A percentile compares a stretch with the other conserved stretches of the same genome.
Evolutionary conservation across 108 stramenopile genomes (phyloP).

Genomic region (Fragilaria radians): DNA sequence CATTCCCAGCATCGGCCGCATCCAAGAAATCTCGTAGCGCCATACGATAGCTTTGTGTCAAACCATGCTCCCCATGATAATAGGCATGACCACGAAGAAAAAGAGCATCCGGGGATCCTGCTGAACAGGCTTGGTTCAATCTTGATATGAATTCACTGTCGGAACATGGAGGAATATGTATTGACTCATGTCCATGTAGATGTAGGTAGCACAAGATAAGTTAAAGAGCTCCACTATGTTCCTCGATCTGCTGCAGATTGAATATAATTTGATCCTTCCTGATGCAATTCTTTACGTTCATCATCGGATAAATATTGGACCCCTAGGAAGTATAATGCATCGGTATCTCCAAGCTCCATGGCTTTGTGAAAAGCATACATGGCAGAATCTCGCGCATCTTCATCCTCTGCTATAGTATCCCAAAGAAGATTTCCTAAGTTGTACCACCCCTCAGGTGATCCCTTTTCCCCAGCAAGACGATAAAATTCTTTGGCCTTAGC

Average conservation of each 20-base stretch:
- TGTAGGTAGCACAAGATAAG: slow-evolving; percentile 66
- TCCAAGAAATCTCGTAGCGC: slow-evolving; percentile 57
- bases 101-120: slow-evolving; percentile 52
- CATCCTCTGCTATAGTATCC: too few species aligned
- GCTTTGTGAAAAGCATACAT: slow-evolving; percentile 65
- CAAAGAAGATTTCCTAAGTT: slow-evolving; percentile 73
- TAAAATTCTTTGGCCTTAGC: slow-evolving; percentile 49
- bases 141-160: slow-evolving; percentile 18
- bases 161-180: slow-evolving; percentile 36
- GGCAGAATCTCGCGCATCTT: too few species aligned
- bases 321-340: slow-evolving; percentile 79
- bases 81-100: slow-evolving; percentile 59
- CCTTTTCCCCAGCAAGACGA: slow-evolving; percentile 40
- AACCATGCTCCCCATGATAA: slow-evolving; percentile 64
- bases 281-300: slow-evolving; percentile 16
- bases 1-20: slow-evolving; percentile 60
- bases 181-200: slow-evolving; percentile 36
- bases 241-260: slow-evolving; percentile 37
- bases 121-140: slow-evolving; percentile 40
- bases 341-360: slow-evolving; percentile 65
- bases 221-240: slow-evolving; percentile 67
- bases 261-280: too few species aligned
- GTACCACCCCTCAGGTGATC: slow-evolving; percentile 65
- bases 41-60: slow-evolving; percentile 23
- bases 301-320: slow-evolving; percentile 40